Evolutionary conservation across 164 flowering plant species (phyloP), one percentile per base, ranked within the genome.

Genomic region (Houttuynia cordata): DNA sequence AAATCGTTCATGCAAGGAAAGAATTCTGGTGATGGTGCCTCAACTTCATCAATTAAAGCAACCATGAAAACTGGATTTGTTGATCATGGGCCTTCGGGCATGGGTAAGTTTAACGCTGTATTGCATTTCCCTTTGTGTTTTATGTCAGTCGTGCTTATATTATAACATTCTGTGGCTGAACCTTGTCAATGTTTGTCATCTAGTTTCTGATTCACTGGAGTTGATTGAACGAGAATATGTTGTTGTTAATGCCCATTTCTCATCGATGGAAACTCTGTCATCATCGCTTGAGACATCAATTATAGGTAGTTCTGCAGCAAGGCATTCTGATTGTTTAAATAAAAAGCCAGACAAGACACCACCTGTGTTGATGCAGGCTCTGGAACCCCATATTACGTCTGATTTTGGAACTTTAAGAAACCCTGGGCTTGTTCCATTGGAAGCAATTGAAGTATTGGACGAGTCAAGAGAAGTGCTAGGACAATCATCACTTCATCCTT

Each of bases 201-300:
- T 79, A 79, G 82, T 74, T 70, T 66, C 73, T 59, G 79, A 78
- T 67, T 83, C 76, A 8, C 30, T 78, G 78, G 82, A 79, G 66
- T 59, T 62, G 24, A 77, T 83, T 65, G 84, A 78, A 64, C 79
- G 59, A 58, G 87, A 74, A n/a, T 83, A 83, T 68, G 85, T 83
- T 53, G 69, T 83, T 59, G 82, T 83, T 25, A 71, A 71, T 69
- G 59, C 74, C 54, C 68, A 72, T 74, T 70, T 64, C 70, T 58
- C 79, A 63, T 79, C 80, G 41, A 54, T 63, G 68, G 83, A 71
- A 58, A 60, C 57, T 30, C 62, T 69, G 49, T 75, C 81, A 30
- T 75, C 71, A 69, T 72, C 69, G 14, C 61, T 69, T 62, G 81
- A 63, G 70, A 58, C 70, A 55, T 79, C 83, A 8, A 50, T 70